A percentile compares a stretch with the other conserved stretches of the same genome.
Evolutionary conservation across 2,329 filamentous ascomycete genomes (phyloP).

Genomic region (Thielaviopsis musarum): DNA sequence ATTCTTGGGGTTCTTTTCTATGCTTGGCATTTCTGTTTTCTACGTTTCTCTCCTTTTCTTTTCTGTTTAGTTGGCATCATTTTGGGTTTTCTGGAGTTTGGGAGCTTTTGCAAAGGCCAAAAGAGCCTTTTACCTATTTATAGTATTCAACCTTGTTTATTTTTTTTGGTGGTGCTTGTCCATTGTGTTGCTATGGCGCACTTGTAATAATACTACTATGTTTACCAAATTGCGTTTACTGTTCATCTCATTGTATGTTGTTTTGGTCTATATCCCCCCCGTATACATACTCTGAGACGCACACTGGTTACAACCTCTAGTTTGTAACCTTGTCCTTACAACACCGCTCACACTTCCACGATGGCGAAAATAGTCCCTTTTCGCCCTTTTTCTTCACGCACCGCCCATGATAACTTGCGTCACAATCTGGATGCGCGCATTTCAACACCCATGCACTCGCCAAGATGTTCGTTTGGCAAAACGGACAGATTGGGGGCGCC

Average conservation of each 20-base stretch:
- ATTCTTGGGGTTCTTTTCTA: background rate
- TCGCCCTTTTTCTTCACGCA: slow-evolving; percentile 5
- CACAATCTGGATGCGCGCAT: background rate
- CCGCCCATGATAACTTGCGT: slow-evolving; percentile 4
- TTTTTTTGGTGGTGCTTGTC: background rate
- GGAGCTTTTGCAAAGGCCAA: background rate
- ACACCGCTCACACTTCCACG: slow-evolving; percentile 11
- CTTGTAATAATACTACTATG: slow-evolving; percentile 7
- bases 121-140: slow-evolving; percentile 1
- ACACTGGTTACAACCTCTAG: background rate
- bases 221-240: background rate
- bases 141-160: background rate
- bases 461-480: background rate
- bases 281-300: background rate
- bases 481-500: background rate
- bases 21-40: background rate
- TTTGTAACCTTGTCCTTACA: background rate
- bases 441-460: slow-evolving; percentile 6
- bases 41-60: background rate
- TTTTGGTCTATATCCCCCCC: background rate
- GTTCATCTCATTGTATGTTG: background rate
- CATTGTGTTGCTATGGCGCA: background rate
- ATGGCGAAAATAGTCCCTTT: slow-evolving; percentile 4
- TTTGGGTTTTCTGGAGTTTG: slow-evolving; percentile 1
- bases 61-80: background rate